These are phyloP conservation scores for Paratrypanosoma confusum DNA, from an alignment of 208 protist species.

Conservation along the genomic window DNA sequence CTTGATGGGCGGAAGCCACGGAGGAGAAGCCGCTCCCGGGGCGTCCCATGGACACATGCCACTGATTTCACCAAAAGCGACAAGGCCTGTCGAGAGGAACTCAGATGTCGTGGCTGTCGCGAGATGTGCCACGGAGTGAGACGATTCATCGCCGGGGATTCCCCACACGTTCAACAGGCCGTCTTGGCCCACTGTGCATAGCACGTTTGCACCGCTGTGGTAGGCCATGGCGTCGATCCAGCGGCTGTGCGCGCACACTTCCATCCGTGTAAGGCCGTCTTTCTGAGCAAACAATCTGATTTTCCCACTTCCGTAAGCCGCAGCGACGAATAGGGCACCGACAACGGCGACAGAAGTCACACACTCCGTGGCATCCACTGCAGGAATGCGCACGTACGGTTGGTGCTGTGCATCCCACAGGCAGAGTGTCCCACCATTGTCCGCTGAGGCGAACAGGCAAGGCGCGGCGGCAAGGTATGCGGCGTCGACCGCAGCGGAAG, in stretches of 20 bases:
- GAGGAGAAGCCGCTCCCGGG: too few species aligned
- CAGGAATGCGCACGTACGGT: conserved; percentile 8
- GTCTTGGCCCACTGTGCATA: conserved; percentile 44
- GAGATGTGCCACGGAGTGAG: too few species aligned
- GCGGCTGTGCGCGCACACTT: conserved; percentile 47
- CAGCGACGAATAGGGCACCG: conserved; percentile 16
- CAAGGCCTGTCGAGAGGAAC: too few species aligned
- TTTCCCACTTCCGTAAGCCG: conserved; percentile 38
- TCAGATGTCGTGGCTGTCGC: too few species aligned
- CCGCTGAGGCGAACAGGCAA: conserved; percentile 27
- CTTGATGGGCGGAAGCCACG: too few species aligned
- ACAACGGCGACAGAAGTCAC: conserved; percentile 29
- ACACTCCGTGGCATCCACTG: conserved; percentile 20
- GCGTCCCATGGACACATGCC: too few species aligned
- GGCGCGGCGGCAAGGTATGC: neutral
- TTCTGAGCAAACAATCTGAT: conserved; percentile 19
- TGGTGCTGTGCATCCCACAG: conserved; percentile 24
- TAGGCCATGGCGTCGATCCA: conserved; percentile 50
- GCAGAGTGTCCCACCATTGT: conserved; percentile 23
- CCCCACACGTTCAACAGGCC: conserved; percentile 35
- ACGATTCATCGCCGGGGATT: too few species aligned
- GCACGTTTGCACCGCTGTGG: conserved; percentile 3
- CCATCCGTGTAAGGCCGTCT: conserved; percentile 16
- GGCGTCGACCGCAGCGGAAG: conserved; percentile 14
- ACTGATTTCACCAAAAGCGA: too few species aligned